Base-by-base conservation (phyloP, 768 basidiomycete species). In the Lyophyllum decastes region DNA sequence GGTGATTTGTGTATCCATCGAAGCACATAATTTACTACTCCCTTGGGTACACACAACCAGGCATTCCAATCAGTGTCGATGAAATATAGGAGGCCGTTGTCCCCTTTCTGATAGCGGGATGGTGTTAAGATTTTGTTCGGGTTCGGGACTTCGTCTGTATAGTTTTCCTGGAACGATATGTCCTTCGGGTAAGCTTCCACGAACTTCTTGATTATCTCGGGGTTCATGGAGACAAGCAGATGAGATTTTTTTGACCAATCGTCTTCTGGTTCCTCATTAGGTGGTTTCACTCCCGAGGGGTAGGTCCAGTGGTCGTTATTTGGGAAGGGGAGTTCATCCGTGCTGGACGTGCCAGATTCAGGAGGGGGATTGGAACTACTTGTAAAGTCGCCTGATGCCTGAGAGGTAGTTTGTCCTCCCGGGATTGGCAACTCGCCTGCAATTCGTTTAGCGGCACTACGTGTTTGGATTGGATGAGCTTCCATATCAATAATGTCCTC, bases 1-100 rank as follows among this genome's bases (percentile, higher is more conserved):
- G 64, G 56, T 6, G 57, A 58, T 16, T 68, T 61, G 44, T 68
- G 66, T 7, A 62, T 64, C 55, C 54, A 61, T 26, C 48, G 25
- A 17, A 50, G 7, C 4, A 24, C 30, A 11, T 50, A 25, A 4
- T 24, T 50, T 1, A 33, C 16, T 12, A 35, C 10, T 34, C 44
- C 33, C 30, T 44, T 30, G 2, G 67, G 67, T 0, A 68, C 63
- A 38, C 67, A 66, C 0, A 67, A 54, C 19, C 62, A 2, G 24
- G 56, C 16, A 10, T 54, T 60, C 60, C 62, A 65, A 34, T 67
- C 64, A 0, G 66, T 58, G 43, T 67, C 66, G 0, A 57, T 12
- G 49, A 64, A 67, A 35, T 65, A 67, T 2, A 52, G 51, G 2
- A 52, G n/a, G 4, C 51, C 17, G 40, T 52, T 52, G 4, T 10